Base-by-base conservation (phyloP, 257 asterid genomes). In the Leptodermis oblonga region DNA sequence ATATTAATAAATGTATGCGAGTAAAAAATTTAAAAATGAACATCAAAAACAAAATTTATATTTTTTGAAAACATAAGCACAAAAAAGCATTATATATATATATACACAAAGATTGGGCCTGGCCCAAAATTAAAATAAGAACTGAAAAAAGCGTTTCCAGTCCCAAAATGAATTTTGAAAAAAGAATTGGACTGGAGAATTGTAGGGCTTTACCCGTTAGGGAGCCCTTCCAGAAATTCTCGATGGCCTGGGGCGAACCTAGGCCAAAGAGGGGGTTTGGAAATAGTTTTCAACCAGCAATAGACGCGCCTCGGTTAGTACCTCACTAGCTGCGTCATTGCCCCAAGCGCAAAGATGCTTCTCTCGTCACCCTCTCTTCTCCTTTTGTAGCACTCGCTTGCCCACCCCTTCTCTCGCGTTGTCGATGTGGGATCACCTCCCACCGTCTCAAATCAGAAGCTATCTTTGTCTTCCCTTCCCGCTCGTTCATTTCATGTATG, bases 371-470 rank as follows among this genome's bases (percentile, higher is more conserved):
- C 0, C 0, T 17, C 17, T 23, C n/a, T 62, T 69, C 49, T 14
- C 1, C 0, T 42, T 72, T 67, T 72, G 61, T 77, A 67, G 3
- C 8, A 0, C 0, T 0, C 1, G 6, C 25, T 45, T 11, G 8
- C 48, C 60, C 4, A 5, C 0, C 11, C 7, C 3, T n/a, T 23
- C 20, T 14, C 17, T 1, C 0, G 1, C 0, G 0, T 25, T 33
- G 0, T 22, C 74, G 77, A 72, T 77, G 86, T 82, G 86, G 86
- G 83, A 81, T 34, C n/a, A n/a, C n/a, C n/a, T n/a, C n/a, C n/a
- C n/a, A n/a, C n/a, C n/a, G n/a, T n/a, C n/a, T n/a, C n/a, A n/a
- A n/a, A n/a, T n/a, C n/a, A n/a, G n/a, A n/a, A n/a, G n/a, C n/a
- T n/a, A n/a, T n/a, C n/a, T n/a, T n/a, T n/a, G n/a, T n/a, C n/a